phyloP scores from a whole-genome alignment of 2,329 filamentous ascomycete genomes.

The Xylaria hypoxylon region DNA sequence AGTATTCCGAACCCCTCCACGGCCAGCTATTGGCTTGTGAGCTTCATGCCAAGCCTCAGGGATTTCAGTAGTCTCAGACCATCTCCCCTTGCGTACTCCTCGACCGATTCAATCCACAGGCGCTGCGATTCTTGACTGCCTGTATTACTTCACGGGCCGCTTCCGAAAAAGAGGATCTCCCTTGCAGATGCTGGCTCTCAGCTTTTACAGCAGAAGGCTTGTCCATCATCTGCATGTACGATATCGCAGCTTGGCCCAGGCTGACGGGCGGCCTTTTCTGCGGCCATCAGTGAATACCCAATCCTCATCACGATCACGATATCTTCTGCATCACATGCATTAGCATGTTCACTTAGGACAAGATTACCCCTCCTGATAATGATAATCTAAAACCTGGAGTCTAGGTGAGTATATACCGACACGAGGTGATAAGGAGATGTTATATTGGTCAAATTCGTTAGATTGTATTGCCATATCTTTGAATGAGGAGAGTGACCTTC shows the following conservation, averaged over 20 bases:
- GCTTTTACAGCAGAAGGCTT: conserved; percentile 13
- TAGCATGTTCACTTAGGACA: conserved; percentile 13
- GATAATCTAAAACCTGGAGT: background rate
- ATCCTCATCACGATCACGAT: background rate
- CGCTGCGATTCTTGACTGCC: background rate
- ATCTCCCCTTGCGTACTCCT: background rate
- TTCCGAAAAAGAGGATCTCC: conserved; percentile 23
- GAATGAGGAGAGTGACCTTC: conserved; percentile 49
- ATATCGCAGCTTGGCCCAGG: conserved; percentile 25
- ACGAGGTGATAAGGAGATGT: background rate
- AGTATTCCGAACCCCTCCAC: conserved; percentile 23
- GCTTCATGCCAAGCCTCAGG: conserved; percentile 31
- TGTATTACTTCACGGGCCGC: conserved; percentile 15
- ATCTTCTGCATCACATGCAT: conserved; percentile 30
- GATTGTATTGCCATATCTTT: conserved; percentile 33
- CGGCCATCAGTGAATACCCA: conserved; percentile 39
- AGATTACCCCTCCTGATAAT: background rate
- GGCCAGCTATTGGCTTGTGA: conserved; percentile 34
- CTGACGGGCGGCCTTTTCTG: conserved; percentile 43
- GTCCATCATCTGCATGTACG: conserved; percentile 31
- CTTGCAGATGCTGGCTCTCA: conserved; percentile 21
- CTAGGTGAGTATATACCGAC: background rate
- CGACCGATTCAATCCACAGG: background rate
- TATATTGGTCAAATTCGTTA: conserved; percentile 20
- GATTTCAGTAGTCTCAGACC: conserved; percentile 3